Percentiles rank a stretch among this genome's conserved stretches.
Conservation (phyloP, 2,329 filamentous ascomycete genomes). For the Trichoderma hamatum region DNA sequence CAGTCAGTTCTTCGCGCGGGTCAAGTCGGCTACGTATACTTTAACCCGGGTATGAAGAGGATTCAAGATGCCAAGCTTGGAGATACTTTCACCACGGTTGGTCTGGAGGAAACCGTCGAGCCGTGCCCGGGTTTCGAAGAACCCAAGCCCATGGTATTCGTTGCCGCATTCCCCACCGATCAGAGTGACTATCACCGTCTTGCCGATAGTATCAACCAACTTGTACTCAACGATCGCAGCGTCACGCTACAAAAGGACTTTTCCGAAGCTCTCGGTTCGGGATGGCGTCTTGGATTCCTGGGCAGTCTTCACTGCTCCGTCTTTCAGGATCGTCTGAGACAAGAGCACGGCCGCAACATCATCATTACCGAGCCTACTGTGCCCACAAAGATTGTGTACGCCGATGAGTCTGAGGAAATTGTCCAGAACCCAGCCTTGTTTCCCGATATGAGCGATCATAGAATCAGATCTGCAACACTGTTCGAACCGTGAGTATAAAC, state of each 20-base stretch:
- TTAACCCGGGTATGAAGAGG: slow-evolving; percentile 98
- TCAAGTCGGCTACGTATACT: slow-evolving; percentile 94
- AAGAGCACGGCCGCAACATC: slow-evolving; percentile 92
- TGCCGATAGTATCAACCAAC: slow-evolving; percentile 91
- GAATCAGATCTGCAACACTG: slow-evolving; percentile 48
- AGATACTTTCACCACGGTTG: slow-evolving; percentile 87
- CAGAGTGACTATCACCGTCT: slow-evolving; percentile 83
- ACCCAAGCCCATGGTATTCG: slow-evolving; percentile 98
- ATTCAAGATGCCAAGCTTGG: slow-evolving; percentile 95
- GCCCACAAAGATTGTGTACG: slow-evolving; percentile 82
- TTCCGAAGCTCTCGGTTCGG: slow-evolving; percentile 89
- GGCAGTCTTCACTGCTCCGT: slow-evolving; percentile 99
- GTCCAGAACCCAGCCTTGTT: slow-evolving; percentile 88
- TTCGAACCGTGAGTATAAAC: slow-evolving; percentile 52
- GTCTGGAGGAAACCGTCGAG: slow-evolving; percentile 74
- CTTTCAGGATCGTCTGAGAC: slow-evolving; percentile 90
- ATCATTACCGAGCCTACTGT: slow-evolving; percentile 97
- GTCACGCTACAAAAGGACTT: slow-evolving; percentile 93
- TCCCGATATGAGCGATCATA: slow-evolving; percentile 65
- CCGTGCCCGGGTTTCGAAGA: slow-evolving; percentile 92
- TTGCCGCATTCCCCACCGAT: slow-evolving; percentile 93
- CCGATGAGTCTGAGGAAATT: slow-evolving; percentile 74
- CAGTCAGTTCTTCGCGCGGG: slow-evolving; percentile 82
- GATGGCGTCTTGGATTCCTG: slow-evolving; percentile 91
- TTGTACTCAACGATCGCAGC: slow-evolving; percentile 92